Base-by-base conservation (phyloP, 2,329 filamentous ascomycete genomes). In the Thelonectria rubi region DNA sequence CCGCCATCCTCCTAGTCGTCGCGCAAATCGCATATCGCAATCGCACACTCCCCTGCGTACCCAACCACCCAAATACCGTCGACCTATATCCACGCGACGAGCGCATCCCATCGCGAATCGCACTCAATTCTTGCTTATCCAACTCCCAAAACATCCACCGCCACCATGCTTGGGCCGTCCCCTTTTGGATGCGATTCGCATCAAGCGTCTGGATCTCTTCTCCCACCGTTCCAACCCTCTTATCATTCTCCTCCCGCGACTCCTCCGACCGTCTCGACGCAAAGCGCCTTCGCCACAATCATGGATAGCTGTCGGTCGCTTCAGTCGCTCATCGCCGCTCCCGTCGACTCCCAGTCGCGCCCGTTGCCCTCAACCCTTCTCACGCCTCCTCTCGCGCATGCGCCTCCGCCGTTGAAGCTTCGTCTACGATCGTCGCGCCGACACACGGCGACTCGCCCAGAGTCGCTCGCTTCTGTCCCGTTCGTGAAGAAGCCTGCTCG, bases 241-340 rank as follows among this genome's bases (percentile, higher is more conserved):
- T 67, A 88, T 74, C 81, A 83, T 64, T 88, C 86, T 54, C 87
- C 87, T 51, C 86, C 86, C 56, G 79, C 85, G 68, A 84, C 84
- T 74, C 84, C 85, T 55, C 82, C 84, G 6, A 77, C 79, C 30
- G 70, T 78, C 47, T 81, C 80, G 40, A 74, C 81, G 20, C 78
- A 81, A 62, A 76, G 76, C 53, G 77, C 83, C 18, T 77, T 87
- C 66, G 80, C 79, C 72, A 84, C 84, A 75, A 81, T 89, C 70
- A 83, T 86, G 74, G 81, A 78, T 62, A 84, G 86, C 48, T 89
- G 86, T 73, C 86, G 85, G 73, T 85, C 83, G 5, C 81, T 89
- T 0, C 87, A 89, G 70, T 83, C 83, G 2, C 84, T 88, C 69
- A 80, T 88, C 62, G 76, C 81, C 24, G 59, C 58, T 24, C 68